phyloP scores from a whole-genome alignment of 208 protist species.

The Wallacemonas sp. region DNA sequence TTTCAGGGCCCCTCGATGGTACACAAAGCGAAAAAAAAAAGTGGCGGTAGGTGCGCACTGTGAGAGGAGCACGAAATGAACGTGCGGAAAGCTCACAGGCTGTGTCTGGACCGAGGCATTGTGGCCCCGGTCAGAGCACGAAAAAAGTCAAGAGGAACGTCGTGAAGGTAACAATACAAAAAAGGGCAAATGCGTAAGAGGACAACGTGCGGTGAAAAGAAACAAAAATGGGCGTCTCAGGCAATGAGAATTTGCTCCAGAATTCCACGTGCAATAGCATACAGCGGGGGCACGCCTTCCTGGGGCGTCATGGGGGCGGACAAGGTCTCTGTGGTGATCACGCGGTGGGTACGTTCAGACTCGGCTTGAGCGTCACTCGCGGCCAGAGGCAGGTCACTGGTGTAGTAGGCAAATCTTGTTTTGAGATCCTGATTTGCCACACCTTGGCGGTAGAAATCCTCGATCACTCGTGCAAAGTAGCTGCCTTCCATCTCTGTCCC shows the following conservation, averaged over 20 bases:
- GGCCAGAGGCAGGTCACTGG: conserved; percentile 79
- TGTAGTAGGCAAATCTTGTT: conserved; percentile 89
- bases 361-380: conserved; percentile 50
- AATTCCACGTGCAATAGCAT: conserved; percentile 83
- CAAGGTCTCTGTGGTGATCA: conserved; percentile 31
- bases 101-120: too few relatives aligned
- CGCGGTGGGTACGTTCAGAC: conserved; percentile 15
- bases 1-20: too few relatives aligned
- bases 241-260: conserved; percentile 60
- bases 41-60: not conserved
- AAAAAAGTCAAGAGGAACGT: not conserved
- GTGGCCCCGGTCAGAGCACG: too few relatives aligned
- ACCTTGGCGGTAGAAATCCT: conserved; percentile 78
- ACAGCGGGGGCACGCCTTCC: conserved; percentile 85
- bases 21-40: not conserved
- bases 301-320: conserved; percentile 70
- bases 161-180: not conserved
- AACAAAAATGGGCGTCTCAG: not conserved
- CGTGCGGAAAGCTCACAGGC: too few relatives aligned
- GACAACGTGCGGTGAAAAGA: not conserved
- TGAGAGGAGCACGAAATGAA: not conserved
- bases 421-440: conserved; percentile 55
- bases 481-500: conserved; percentile 90
- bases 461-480: conserved; percentile 85
- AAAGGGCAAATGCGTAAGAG: not conserved